phyloP scores from a whole-genome alignment of 148 eudicot genomes.

The Persicaria maculosa region DNA sequence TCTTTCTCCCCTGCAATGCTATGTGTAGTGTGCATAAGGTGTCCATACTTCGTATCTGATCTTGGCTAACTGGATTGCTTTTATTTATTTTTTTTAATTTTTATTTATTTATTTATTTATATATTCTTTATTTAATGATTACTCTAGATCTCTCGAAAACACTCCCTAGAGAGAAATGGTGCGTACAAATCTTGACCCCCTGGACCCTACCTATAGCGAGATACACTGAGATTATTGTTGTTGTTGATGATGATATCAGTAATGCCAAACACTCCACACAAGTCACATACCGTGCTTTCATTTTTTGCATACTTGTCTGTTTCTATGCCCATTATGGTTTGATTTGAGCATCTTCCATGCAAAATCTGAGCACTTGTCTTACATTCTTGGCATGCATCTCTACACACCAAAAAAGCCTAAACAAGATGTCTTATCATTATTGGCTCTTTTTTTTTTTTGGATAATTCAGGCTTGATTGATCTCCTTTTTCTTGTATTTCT shows the following conservation, averaged over 20 bases:
- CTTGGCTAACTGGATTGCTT: too few relatives aligned
- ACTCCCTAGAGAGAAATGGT: too few relatives aligned
- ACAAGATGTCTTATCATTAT: neutral
- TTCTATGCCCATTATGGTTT: neutral
- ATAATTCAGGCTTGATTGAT: constrained; percentile 5
- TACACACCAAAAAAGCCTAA: neutral
- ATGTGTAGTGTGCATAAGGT: too few relatives aligned
- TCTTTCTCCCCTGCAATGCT: too few relatives aligned
- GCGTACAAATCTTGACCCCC: too few relatives aligned
- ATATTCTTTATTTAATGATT: too few relatives aligned
- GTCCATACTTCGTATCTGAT: too few relatives aligned
- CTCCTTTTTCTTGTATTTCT: neutral
- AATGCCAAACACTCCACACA: neutral
- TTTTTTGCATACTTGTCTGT: neutral
- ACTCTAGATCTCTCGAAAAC: too few relatives aligned
- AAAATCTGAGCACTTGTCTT: neutral
- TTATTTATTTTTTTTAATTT: too few relatives aligned
- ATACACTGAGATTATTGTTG: too few relatives aligned
- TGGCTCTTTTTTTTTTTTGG: neutral
- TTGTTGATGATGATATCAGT: neutral
- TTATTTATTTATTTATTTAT: too few relatives aligned
- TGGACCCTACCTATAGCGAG: too few relatives aligned
- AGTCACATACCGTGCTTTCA: neutral
- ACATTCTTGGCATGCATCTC: neutral
- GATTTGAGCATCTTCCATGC: neutral